Evolutionary conservation across 495 filamentous ascomycete genomes (phyloP), one percentile per base, ranked within the genome.

Genomic region (Penicillium pulvis): DNA sequence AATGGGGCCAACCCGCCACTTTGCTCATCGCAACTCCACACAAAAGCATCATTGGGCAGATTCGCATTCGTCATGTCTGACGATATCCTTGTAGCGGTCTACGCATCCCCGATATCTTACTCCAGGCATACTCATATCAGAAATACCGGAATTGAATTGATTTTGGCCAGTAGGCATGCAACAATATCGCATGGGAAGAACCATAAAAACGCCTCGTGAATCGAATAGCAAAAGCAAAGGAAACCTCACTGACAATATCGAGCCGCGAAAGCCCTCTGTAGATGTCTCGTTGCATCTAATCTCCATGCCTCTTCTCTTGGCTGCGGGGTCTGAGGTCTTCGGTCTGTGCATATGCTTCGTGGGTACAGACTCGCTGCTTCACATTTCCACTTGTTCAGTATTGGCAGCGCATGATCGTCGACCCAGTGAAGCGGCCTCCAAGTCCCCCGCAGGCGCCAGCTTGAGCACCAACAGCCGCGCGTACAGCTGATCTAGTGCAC

Each of bases 131-230:
- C 23, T 14, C 14, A 51, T 23, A 44, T 49, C 41, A n/a, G 26
- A 49, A 17, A 31, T 17, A 17, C 26, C 46, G 45, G 46, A 64
- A 30, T 61, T 58, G 55, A 61, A 57, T 66, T 56, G 51, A 63
- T 60, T 59, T 62, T 60, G 57, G 60, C 54, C 63, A 63, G 46
- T 50, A 53, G 56, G 50, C 64, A 67, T 62, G 58, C 61, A 67
- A 57, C 55, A 61, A 66, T 51, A 54, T 51, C 53, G 51, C 52
- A 54, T 48, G 52, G 51, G 54, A 56, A 56, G 44, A 58, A 59
- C 62, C 59, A 61, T 26, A 64, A 59, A 60, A 67, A 68, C 65
- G 65, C 65, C 62, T 68, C 56, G 55, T 64, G 59, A 62, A 64
- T 62, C 51, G 53, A 61, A 65, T 48, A 36, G 10, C 30, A 58